A percentile compares a stretch with the other conserved stretches of the same genome.
These are phyloP conservation scores for Austroboletus olivaceoglutinosus DNA, from an alignment of 1,284 basidiomycete genomes.

Conservation along the genomic window DNA sequence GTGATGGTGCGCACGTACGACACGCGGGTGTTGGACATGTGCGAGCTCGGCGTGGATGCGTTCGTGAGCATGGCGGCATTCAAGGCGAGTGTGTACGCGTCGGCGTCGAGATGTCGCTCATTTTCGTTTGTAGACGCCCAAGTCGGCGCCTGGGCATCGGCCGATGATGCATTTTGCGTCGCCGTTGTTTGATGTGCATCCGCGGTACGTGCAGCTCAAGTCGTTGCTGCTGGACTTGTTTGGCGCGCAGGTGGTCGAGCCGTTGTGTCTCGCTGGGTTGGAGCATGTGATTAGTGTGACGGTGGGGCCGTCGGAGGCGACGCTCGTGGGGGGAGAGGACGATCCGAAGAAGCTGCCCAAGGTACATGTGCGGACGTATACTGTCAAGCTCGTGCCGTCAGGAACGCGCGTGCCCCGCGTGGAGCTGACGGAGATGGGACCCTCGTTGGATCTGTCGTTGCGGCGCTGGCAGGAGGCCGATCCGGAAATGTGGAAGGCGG, in stretches of 20 bases:
- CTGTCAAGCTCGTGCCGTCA: conserved; percentile 70
- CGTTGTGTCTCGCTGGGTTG: conserved; percentile 81
- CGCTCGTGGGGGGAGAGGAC: conserved; percentile 42
- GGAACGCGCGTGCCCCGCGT: conserved; percentile 79
- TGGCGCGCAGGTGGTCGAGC: conserved; percentile 82
- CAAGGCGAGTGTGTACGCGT: conserved; percentile 61
- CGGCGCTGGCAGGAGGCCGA: conserved; percentile 77
- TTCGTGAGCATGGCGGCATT: conserved; percentile 80
- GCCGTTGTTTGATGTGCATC: conserved; percentile 89
- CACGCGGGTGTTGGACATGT: conserved; percentile 87
- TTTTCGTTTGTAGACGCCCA: conserved; percentile 58
- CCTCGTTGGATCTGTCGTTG: conserved; percentile 81
- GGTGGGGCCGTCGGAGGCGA: conserved; percentile 63
- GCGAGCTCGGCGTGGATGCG: conserved; percentile 86
- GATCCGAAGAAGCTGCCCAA: conserved; percentile 60
- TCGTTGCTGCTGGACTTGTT: conserved; percentile 90
- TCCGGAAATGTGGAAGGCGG: conserved; percentile 75
- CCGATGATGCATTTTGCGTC: conserved; percentile 96
- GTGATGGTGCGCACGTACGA: conserved; percentile 90
- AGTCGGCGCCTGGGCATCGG: conserved; percentile 88
- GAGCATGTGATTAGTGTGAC: conserved; percentile 92
- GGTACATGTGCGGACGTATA: conserved; percentile 90
- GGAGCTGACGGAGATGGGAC: conserved; percentile 88
- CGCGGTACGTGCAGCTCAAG: conserved; percentile 89
- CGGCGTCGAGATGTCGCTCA: background rate